A percentile compares a stretch with the other conserved stretches of the same genome.
Evolutionary conservation across 208 protist genomes (phyloP).

Genomic region (Leishmania tarentolae): DNA sequence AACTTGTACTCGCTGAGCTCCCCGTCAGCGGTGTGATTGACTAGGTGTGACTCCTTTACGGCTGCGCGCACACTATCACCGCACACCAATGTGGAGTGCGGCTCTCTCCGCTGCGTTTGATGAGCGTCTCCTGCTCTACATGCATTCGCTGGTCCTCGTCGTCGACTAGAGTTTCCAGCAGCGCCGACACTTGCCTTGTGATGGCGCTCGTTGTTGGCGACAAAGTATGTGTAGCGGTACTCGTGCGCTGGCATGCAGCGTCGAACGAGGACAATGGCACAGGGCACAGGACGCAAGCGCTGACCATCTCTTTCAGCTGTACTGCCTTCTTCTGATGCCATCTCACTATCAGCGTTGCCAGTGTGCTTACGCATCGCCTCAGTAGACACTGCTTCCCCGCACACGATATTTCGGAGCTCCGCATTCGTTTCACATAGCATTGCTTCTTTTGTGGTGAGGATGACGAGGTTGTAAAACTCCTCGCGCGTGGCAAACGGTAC

Average conservation of each 20-base stretch:
- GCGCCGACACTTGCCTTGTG: slow-evolving; percentile 15
- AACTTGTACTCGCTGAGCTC: slow-evolving; percentile 2
- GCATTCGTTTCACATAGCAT: slow-evolving; percentile 33
- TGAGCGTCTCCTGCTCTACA: not conserved
- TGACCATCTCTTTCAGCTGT: not conserved
- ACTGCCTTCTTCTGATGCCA: not conserved
- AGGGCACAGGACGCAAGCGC: slow-evolving; percentile 42
- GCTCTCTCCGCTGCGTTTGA: not conserved
- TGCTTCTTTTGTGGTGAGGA: slow-evolving; percentile 32
- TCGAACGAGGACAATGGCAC: slow-evolving; percentile 49
- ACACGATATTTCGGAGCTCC: slow-evolving; percentile 21
- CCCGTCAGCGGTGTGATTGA: slow-evolving; percentile 5
- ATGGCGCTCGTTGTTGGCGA: slow-evolving; percentile 31
- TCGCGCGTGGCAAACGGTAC: slow-evolving; percentile 38
- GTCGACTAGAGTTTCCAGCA: not conserved
- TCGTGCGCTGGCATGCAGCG: slow-evolving; percentile 26
- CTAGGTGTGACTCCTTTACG: not conserved
- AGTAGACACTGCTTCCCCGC: not conserved
- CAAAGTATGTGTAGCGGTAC: slow-evolving; percentile 34
- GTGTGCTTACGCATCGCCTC: not conserved
- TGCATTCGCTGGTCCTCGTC: not conserved
- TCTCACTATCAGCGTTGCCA: not conserved
- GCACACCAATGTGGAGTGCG: slow-evolving; percentile 13
- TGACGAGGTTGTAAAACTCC: slow-evolving; percentile 46
- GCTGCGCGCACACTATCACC: slow-evolving; percentile 14